Base-by-base conservation (phyloP, 352 stramenopile species). In the Pythium rhizo-oryzae region DNA sequence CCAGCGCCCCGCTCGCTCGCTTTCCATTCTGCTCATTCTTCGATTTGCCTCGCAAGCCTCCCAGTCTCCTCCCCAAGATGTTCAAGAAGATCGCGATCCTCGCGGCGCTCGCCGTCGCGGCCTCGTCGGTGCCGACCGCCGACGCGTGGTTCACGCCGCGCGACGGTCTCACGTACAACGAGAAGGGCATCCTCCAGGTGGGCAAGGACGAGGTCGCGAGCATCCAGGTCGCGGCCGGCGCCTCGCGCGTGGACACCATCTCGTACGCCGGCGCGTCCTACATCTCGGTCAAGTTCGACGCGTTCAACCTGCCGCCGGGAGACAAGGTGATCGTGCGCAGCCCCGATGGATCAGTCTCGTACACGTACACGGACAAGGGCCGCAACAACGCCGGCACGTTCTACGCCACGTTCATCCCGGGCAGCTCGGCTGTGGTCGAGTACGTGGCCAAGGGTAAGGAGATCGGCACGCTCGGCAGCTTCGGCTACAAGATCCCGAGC, bases 251-350 rank as follows among this genome's bases (percentile, higher is more conserved):
- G 4, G 60, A 72, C 43, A 55, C 35, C 13, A 44, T 72, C 46
- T 71, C 74, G 50, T 76, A 88, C 77, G 55, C 79, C 43, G 72
- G 74, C 33, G 76, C 82, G 25, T 80, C 62, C 11, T 87, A 88
- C 63, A 80, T 88, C 33, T 62, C 78, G 8, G 73, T 91, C 21
- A 76, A 88, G 63, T 90, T 93, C 46, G 52, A 71, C 61, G 44
- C 52, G 37, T 89, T 93, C 58, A 71, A 85, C 59, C 60, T 93
- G 9, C 82, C 82, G 6, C 58, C 75, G 7, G 77, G 75, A 21
- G 81, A 91, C 52, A 68, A 74, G 12, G 79, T 93, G 13, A 57
- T 84, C 43, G 69, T 93, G 53, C 72, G 51, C 39, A 82, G 71
- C 53, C 74, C 76, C 0, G 53, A 80, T 30, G 51, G 51, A 50